Conservation (phyloP, 2,329 filamentous ascomycete genomes). For the Proliferodiscus dingleyae region DNA sequence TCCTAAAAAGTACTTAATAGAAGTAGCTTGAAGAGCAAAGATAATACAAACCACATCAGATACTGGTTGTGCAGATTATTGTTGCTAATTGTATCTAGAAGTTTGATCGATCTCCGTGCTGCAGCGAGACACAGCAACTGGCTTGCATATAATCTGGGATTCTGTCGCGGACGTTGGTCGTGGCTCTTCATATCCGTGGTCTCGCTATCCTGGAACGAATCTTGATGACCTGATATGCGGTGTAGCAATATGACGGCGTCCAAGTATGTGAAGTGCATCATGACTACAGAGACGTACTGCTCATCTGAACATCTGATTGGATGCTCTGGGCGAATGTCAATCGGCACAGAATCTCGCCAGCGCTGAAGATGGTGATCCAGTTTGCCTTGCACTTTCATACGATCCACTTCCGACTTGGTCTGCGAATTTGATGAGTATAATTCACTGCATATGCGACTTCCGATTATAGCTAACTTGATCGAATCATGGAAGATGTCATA, state of each 20-base stretch:
- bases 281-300: conserved; percentile 17
- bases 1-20: conserved; percentile 1
- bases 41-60: conserved; percentile 16
- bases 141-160: conserved; percentile 20
- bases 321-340: conserved; percentile 24
- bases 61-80: conserved; percentile 12
- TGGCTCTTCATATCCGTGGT: conserved; percentile 3
- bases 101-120: conserved; percentile 17
- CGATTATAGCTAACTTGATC: conserved; percentile 19
- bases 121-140: conserved; percentile 19
- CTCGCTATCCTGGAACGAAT: conserved; percentile 6
- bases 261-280: conserved; percentile 24
- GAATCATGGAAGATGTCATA: conserved; percentile 17
- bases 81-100: conserved; percentile 15
- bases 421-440: conserved; percentile 24
- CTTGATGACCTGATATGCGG: conserved; percentile 17
- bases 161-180: conserved; percentile 13
- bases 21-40: conserved; percentile 9
- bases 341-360: conserved; percentile 21
- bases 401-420: conserved; percentile 19
- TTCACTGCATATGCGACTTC: conserved; percentile 21
- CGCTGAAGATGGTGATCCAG: conserved; percentile 23
- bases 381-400: conserved; percentile 17
- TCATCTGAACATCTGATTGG: conserved; percentile 14
- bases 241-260: conserved; percentile 21